phyloP scores from a whole-genome alignment of 208 protist species.

The Trypanosoma congolense region DNA sequence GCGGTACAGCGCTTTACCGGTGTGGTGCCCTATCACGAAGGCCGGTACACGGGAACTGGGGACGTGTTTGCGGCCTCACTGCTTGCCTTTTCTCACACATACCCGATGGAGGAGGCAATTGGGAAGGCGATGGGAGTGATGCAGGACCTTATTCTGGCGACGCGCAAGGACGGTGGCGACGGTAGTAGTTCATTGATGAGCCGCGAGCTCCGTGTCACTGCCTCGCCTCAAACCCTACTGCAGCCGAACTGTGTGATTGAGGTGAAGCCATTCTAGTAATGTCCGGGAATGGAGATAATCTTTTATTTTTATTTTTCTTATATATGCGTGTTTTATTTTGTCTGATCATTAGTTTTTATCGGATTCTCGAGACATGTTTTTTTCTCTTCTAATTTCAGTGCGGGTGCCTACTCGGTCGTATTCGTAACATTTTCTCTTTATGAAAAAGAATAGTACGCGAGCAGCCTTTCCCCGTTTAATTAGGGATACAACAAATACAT shows the following conservation, averaged over 20 bases:
- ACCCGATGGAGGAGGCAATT: slow-evolving; percentile 51
- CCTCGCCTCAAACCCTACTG: slow-evolving; percentile 40
- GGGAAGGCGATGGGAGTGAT: slow-evolving; percentile 79
- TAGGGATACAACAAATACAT: too few species aligned
- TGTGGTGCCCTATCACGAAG: slow-evolving; percentile 60
- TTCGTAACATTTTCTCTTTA: too few species aligned
- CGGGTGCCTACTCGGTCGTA: too few species aligned
- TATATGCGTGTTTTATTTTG: too few species aligned
- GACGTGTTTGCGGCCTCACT: slow-evolving; percentile 79
- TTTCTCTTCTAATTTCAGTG: too few species aligned
- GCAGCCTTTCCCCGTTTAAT: too few species aligned
- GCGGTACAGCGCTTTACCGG: slow-evolving; percentile 56
- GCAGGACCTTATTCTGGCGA: slow-evolving; percentile 78
- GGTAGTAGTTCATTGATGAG: slow-evolving; percentile 45
- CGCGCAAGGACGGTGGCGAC: slow-evolving; percentile 38
- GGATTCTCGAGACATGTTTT: too few species aligned
- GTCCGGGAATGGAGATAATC: too few species aligned
- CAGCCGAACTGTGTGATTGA: slow-evolving; percentile 34
- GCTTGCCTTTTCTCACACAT: slow-evolving; percentile 53
- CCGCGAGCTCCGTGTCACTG: slow-evolving; percentile 72
- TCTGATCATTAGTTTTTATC: too few species aligned
- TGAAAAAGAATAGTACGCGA: too few species aligned
- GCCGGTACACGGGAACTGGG: slow-evolving; percentile 84
- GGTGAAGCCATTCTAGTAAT: slow-evolving; percentile 29
- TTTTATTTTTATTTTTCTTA: too few species aligned